Evolutionary conservation across 768 basidiomycete genomes (phyloP).

Genomic region (Candolleomyces efflorescens): DNA sequence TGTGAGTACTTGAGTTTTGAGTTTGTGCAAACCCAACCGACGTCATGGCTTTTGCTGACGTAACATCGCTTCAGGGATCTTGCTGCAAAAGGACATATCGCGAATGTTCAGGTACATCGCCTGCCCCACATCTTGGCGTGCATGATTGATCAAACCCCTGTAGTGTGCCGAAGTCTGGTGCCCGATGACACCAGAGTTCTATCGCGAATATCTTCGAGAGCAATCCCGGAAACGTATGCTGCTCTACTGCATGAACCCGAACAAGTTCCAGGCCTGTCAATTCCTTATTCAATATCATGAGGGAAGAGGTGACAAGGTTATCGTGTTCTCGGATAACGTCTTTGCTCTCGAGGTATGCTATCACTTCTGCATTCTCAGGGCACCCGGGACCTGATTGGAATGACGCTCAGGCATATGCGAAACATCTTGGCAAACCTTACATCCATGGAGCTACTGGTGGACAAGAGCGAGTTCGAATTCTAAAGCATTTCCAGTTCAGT

Average conservation of each 20-base stretch:
- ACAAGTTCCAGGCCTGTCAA: slow-evolving; percentile 98
- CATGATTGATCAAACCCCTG: slow-evolving; percentile 8
- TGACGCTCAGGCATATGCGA: slow-evolving; percentile 74
- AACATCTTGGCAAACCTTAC: slow-evolving; percentile 88
- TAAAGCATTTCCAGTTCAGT: slow-evolving; percentile 94
- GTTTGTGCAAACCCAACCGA: neutral
- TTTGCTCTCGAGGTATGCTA: slow-evolving; percentile 83
- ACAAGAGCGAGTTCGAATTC: slow-evolving; percentile 90
- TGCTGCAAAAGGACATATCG: slow-evolving; percentile 98
- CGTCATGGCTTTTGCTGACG: slow-evolving; percentile 10
- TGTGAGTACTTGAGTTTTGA: slow-evolving; percentile 44
- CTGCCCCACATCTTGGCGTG: neutral
- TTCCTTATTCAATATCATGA: slow-evolving; percentile 99
- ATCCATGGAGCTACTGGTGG: slow-evolving; percentile 97
- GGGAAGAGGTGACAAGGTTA: slow-evolving; percentile 96
- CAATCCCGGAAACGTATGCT: slow-evolving; percentile 93
- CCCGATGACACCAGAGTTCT: slow-evolving; percentile 99
- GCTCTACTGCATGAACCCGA: slow-evolving; percentile 99
- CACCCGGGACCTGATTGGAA: slow-evolving; percentile 5
- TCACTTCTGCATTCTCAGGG: neutral
- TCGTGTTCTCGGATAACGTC: slow-evolving; percentile 99
- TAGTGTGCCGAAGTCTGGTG: slow-evolving; percentile 99
- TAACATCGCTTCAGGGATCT: slow-evolving; percentile 58
- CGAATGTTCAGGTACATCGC: slow-evolving; percentile 89
- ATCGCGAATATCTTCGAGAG: slow-evolving; percentile 92